A percentile compares a stretch with the other conserved stretches of the same genome.
phyloP scores from a whole-genome alignment of 768 basidiomycete species.

The Auricularia heimuer region DNA sequence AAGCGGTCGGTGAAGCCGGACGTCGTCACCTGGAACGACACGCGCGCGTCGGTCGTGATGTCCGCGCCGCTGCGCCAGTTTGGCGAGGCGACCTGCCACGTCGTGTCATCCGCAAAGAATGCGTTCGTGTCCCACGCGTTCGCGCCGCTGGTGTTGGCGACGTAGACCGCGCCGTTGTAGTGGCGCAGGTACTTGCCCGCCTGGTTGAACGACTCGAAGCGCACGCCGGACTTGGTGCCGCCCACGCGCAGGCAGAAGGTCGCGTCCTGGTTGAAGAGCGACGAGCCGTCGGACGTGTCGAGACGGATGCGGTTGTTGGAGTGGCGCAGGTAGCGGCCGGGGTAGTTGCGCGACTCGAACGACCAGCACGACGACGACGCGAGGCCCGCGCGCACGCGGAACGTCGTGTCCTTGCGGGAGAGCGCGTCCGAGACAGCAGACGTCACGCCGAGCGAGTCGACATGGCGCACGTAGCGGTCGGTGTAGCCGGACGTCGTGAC shows the following conservation, averaged over 20 bases:
- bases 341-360: constrained; percentile 1
- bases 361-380: neutral
- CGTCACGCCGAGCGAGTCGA: neutral
- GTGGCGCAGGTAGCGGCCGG: neutral
- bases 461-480: neutral
- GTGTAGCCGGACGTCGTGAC: neutral
- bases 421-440: neutral
- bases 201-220: neutral
- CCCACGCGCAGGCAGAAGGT: neutral
- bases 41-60: neutral
- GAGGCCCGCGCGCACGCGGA: neutral
- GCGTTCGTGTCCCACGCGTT: neutral
- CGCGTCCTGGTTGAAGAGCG: neutral
- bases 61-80: neutral
- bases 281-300: neutral
- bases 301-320: neutral
- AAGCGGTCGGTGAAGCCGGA: neutral
- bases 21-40: neutral
- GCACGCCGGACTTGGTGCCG: neutral
- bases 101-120: neutral
- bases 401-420: neutral
- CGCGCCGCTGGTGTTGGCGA: neutral
- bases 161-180: neutral
- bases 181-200: constrained; percentile 1
- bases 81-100: constrained; percentile 1